phyloP scores from a whole-genome alignment of 306 rosid species.

The Cotoneaster glaucophyllus region DNA sequence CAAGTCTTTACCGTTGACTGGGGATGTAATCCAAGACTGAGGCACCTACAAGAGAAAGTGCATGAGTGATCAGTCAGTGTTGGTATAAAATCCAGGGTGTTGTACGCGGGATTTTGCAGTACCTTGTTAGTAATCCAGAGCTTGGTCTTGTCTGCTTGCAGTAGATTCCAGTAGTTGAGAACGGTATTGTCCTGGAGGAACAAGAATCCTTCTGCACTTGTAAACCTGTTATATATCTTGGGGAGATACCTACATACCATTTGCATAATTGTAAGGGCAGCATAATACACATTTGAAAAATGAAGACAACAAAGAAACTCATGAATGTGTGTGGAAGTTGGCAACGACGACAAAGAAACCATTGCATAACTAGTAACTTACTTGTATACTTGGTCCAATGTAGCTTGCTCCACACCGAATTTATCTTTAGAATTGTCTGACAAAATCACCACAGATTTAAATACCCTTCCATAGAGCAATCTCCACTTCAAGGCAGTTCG shows the following conservation, averaged over 20 bases:
- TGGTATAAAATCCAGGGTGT: not conserved
- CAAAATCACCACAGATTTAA: slow-evolving; percentile 62
- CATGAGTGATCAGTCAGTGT: not conserved
- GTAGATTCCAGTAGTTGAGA: slow-evolving; percentile 72
- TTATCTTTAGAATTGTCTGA: slow-evolving; percentile 43
- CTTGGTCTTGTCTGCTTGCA: slow-evolving; percentile 64
- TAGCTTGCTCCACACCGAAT: slow-evolving; percentile 56
- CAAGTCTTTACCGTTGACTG: slow-evolving; percentile 25
- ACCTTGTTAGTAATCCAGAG: slow-evolving; percentile 73
- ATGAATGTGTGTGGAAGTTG: not conserved
- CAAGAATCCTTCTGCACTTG: slow-evolving; percentile 66
- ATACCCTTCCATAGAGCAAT: slow-evolving; percentile 79
- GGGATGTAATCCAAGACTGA: slow-evolving; percentile 50
- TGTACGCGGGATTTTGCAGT: slow-evolving; percentile 5
- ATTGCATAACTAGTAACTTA: slow-evolving; percentile 18
- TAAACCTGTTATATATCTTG: slow-evolving; percentile 51
- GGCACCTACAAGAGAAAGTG: slow-evolving; percentile 36
- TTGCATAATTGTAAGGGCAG: not conserved
- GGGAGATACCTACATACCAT: slow-evolving; percentile 49
- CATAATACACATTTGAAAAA: not conserved
- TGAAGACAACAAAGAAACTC: not conserved
- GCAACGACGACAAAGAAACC: not conserved
- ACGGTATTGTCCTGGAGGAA: slow-evolving; percentile 64
- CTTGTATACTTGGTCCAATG: slow-evolving; percentile 59
- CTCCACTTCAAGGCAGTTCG: slow-evolving; percentile 76